Evolutionary conservation across 306 rosid genomes (phyloP).

Genomic region (Acacia confusa): DNA sequence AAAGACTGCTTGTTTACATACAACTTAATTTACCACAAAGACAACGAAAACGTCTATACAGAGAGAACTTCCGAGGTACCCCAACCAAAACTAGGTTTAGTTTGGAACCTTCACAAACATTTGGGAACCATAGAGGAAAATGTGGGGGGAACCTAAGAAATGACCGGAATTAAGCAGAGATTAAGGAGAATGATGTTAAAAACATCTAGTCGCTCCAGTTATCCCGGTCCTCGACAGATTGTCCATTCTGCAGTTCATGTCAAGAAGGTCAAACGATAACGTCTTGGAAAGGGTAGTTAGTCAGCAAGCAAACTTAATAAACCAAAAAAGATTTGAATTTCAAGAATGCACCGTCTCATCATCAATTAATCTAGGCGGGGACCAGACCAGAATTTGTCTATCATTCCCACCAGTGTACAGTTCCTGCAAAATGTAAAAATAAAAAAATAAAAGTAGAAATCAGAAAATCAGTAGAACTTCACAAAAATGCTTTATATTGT

Average conservation of each 20-base stretch:
- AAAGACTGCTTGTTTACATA: not conserved
- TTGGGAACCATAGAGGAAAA: not conserved
- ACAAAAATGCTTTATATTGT: not conserved
- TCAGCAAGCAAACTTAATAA: not conserved
- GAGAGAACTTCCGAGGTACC: too few relatives aligned
- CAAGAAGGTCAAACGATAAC: slow-evolving; percentile 34
- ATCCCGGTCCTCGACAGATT: slow-evolving; percentile 58
- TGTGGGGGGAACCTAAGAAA: not conserved
- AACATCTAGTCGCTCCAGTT: slow-evolving; percentile 73
- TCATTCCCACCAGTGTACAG: slow-evolving; percentile 93
- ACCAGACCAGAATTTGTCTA: slow-evolving; percentile 90
- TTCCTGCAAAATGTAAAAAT: slow-evolving; percentile 50
- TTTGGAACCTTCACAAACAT: slow-evolving; percentile 28
- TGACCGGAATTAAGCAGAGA: not conserved
- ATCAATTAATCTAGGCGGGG: slow-evolving; percentile 54
- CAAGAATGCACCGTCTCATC: slow-evolving; percentile 53
- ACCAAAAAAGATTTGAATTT: slow-evolving; percentile 10
- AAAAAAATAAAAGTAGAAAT: not conserved
- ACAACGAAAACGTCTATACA: slow-evolving; percentile 15
- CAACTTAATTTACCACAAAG: slow-evolving; percentile 3
- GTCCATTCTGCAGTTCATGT: slow-evolving; percentile 63
- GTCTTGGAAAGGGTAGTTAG: slow-evolving; percentile 3
- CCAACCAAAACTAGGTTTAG: slow-evolving; percentile 24
- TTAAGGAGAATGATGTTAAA: not conserved
- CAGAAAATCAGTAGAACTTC: not conserved